Base-by-base conservation (phyloP, 352 stramenopile species). In the Pythium volutum region DNA sequence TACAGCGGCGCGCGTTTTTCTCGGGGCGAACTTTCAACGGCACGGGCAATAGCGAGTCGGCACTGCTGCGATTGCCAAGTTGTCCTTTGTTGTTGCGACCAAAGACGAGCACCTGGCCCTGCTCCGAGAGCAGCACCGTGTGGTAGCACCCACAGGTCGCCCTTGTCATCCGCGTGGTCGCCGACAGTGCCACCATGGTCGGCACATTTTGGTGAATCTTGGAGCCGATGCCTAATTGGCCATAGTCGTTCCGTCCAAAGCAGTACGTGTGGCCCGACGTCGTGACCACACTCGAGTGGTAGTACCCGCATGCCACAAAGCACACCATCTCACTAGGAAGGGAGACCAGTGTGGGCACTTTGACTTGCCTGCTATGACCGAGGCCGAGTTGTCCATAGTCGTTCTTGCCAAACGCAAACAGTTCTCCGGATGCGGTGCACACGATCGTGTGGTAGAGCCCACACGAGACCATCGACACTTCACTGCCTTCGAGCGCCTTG, bases 51-150 rank as follows among this genome's bases (percentile, higher is more conserved):
- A 94, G 72, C 15, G 87, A 84, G 55, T 96, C 87, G 0, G 87
- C 81, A 48, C 81, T 95, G 16, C 85, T 83, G 18, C 87, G 75
- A 68, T 95, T 96, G 2, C 87, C 87, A 23, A 96, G 75, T 56
- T 96, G 87, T 0, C 87, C 87, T 64, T 96, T 94, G 69, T 96
- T 96, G 65, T 96, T 96, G 29, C 88, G 62, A 25, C 88, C 87
- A 46, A 95, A 95, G 1, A 91, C 85, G 43, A 81, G 94, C 8
- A 96, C 83, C 50, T 89, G 69, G 12, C 88, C 87, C 73, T 91
- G 79, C 43, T 95, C 85, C 2, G 86, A 94, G 1, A 95, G 65
- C 14, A 93, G 55, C 5, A 96, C 82, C 0, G 84, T 92, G 63
- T 96, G 88, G 50, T 95, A 96, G 43, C 88, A 96, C 1, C 87